Base-by-base conservation (phyloP, 805 yeast genomes). In the Saccharomycopsis fodiens region DNA sequence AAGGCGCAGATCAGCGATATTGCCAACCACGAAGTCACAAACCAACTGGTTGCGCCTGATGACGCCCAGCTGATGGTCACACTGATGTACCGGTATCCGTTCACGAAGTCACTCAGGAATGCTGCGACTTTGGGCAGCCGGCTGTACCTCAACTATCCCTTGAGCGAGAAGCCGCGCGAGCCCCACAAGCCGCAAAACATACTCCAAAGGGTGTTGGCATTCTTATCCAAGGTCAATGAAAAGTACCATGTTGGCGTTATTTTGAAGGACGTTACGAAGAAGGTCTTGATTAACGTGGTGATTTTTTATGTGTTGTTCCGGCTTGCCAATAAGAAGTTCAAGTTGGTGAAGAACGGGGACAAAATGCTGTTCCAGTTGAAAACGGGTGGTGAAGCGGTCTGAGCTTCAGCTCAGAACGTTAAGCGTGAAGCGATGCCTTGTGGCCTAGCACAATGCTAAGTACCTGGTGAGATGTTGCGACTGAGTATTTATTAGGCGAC, bases 61-160 rank as follows among this genome's bases (percentile, higher is more conserved):
- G 47, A 44, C 23, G 17, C 19, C 13, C 47, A 44, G 23, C 39
- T 43, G 15, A 21, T 39, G n/a, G 32, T 32, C 13, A 44, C 47
- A 3, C 39, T 44, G n/a, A 16, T 39, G 42, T 44, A 39, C 27
- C 29, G 44, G 20, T 44, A 44, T n/a, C 47, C 47, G 8, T 25
- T 39, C 4, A 32, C 44, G 13, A 17, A 43, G 19, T 32, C 35
- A n/a, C 34, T 29, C 3, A 35, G 32, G n/a, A 35, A 25, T 23
- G 21, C 30, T 8, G 40, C 39, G 13, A 17, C 40, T 6, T 44
- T 39, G 17, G 35, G 21, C 35, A 40, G 43, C 13, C 27, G 20
- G 5, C 30, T 36, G 4, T 40, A 40, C 31, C 15, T 40, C 10
- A 6, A 32, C 20, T 32, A 15, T 15, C 8, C 17, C 8, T 15